These are phyloP conservation scores for Gossypium rotundifolium DNA, from an alignment of 345 rosid species.

Conservation along the genomic window DNA sequence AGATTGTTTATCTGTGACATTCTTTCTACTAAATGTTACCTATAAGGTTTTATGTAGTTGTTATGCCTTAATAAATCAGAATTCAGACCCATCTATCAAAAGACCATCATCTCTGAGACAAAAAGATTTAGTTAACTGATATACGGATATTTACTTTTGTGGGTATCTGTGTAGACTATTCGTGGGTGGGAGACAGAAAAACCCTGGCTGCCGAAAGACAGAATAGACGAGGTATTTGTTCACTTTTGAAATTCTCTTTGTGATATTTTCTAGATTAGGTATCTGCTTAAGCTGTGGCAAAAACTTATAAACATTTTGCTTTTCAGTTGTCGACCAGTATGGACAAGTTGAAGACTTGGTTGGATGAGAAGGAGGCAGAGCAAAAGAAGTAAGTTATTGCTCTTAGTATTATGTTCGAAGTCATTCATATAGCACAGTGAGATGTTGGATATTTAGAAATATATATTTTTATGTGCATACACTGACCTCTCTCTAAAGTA, in stretches of 20 bases:
- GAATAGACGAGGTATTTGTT: conserved; percentile 60
- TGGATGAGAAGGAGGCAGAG: conserved; percentile 74
- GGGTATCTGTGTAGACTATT: conserved; percentile 45
- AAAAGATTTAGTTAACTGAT: not conserved
- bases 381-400: conserved; percentile 61
- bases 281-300: not conserved
- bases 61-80: not conserved
- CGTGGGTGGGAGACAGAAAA: conserved; percentile 67
- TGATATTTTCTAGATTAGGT: not conserved
- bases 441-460: not conserved
- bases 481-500: not conserved
- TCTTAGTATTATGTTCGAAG: not conserved
- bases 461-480: not conserved
- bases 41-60: not conserved
- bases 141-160: conserved; percentile 9
- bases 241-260: not conserved
- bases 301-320: not conserved
- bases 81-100: too few relatives aligned
- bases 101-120: not conserved
- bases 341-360: conserved; percentile 71
- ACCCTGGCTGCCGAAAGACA: conserved; percentile 87
- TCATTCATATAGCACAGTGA: not conserved
- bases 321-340: conserved; percentile 54
- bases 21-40: not conserved
- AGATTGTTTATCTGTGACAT: conserved; percentile 3